Evolutionary conservation across 1,284 basidiomycete genomes (phyloP), one percentile per base, ranked within the genome.

Genomic region (Leucoagaricus sp.): DNA sequence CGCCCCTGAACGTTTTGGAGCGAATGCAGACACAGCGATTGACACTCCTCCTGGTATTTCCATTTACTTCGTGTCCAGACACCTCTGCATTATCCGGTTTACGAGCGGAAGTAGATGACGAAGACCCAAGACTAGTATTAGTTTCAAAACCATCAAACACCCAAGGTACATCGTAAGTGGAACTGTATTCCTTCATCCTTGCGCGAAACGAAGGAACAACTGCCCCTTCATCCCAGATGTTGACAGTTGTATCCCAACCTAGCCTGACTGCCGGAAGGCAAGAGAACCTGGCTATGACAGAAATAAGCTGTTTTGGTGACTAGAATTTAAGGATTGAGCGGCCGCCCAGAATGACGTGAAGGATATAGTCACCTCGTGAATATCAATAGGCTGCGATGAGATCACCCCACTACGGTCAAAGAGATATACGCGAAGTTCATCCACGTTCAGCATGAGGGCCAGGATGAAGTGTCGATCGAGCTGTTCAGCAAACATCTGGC

Each of bases 401-500:
- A 19, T 21, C 13, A 47, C 19, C 17, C 40, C 40, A 21, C 40
- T 42, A 42, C 17, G 49, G 42, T 15, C 36, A 19, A 42, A 51
- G 4, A 33, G 49, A 7, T 41, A 12, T 13, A 51, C 23, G 10
- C 40, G 17, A 13, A 51, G 19, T 9, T 9, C 3, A 13, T 29
- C 40, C 12, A 13, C 2, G 2, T 5, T 17, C n/a, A 51, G 40
- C 10, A 26, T 44, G 21, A 51, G 25, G 5, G 36, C 49, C 10
- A 51, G 17, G 21, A 41, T 40, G 5, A 42, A 51, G 15, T 17
- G 15, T 6, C 49, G 38, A 15, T 51, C 49, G 28, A 51, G 17
- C 15, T 42, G 40, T 33, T 51, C 49, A 36, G 42, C 42, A 26
- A 51, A 51, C 17, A 51, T 51, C 28, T 42, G 49, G n/a, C 49